A percentile compares a stretch with the other conserved stretches of the same genome.
phyloP scores from a whole-genome alignment of 176 grass and related monocot genomes.

The Aechmea fasciata region DNA sequence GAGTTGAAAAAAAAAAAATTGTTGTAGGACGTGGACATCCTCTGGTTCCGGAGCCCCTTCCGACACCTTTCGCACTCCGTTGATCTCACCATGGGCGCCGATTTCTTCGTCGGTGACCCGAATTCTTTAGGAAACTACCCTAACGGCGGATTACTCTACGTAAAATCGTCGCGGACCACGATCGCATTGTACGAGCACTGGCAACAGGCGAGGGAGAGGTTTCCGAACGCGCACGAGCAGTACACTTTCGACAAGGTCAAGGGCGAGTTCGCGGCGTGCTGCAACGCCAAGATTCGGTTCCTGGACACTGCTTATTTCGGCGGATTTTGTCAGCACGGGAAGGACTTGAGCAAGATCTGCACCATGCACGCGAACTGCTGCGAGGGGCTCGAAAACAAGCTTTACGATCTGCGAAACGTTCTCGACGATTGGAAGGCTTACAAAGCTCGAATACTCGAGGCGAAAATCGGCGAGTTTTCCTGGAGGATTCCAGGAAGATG shows the following conservation, averaged over 20 bases:
- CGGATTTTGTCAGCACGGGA: constrained; percentile 48
- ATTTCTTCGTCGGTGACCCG: constrained; percentile 45
- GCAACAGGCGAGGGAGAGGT: constrained; percentile 31
- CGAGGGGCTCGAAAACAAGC: constrained; percentile 41
- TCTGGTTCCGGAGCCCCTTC: constrained; percentile 69
- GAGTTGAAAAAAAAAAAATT: too few species aligned
- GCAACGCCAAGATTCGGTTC: constrained; percentile 39
- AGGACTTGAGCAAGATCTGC: constrained; percentile 35
- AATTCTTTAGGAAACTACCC: constrained; percentile 34
- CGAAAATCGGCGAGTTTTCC: constrained; percentile 17
- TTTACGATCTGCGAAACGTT: constrained; percentile 52
- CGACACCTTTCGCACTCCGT: constrained; percentile 15
- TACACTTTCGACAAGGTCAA: constrained; percentile 60
- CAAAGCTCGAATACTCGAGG: neutral
- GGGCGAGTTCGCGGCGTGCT: constrained; percentile 22
- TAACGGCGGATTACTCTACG: constrained; percentile 66
- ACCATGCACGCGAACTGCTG: constrained; percentile 88
- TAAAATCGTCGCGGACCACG: constrained; percentile 17
- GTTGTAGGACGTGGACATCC: constrained; percentile 61
- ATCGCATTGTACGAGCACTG: constrained; percentile 55
- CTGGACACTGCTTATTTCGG: constrained; percentile 51
- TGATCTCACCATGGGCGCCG: constrained; percentile 46
- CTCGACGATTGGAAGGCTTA: constrained; percentile 55
- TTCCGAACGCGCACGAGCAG: constrained; percentile 57
- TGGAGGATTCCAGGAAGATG: constrained; percentile 47